These are phyloP conservation scores for Hymenoscyphus scutula DNA, from an alignment of 2,329 filamentous ascomycete species.

Conservation along the genomic window DNA sequence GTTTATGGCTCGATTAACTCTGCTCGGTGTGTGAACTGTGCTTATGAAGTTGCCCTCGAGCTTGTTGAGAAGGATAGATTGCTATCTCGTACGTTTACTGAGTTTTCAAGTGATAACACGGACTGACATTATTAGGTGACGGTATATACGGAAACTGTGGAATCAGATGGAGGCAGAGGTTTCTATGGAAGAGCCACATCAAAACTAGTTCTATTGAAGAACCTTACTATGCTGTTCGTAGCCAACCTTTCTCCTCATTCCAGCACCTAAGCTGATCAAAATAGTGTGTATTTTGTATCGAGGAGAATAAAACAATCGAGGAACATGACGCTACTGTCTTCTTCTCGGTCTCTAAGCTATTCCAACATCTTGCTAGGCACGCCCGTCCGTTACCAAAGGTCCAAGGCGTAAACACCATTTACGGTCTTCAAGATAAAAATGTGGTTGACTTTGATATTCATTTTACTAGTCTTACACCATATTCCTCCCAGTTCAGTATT, in stretches of 20 bases:
- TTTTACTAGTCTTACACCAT: slow-evolving; percentile 27
- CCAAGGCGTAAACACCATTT: slow-evolving; percentile 29
- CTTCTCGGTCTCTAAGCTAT: slow-evolving; percentile 32
- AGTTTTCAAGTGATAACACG: background rate
- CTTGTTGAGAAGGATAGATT: slow-evolving; percentile 33
- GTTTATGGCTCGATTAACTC: slow-evolving; percentile 32
- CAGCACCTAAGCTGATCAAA: background rate
- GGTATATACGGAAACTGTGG: slow-evolving; percentile 34
- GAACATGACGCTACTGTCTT: slow-evolving; percentile 37
- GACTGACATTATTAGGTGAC: slow-evolving; percentile 20
- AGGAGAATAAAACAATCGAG: slow-evolving; percentile 33
- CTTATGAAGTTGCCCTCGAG: slow-evolving; percentile 34
- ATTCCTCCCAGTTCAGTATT: slow-evolving; percentile 23
- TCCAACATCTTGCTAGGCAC: slow-evolving; percentile 35
- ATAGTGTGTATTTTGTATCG: slow-evolving; percentile 36
- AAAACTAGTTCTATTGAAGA: slow-evolving; percentile 30
- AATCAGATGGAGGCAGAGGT: slow-evolving; percentile 33
- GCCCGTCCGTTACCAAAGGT: slow-evolving; percentile 32
- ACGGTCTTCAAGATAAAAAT: slow-evolving; percentile 26
- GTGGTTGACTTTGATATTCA: slow-evolving; percentile 35
- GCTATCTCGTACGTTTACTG: slow-evolving; percentile 24
- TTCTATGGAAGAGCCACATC: slow-evolving; percentile 35
- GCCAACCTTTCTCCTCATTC: background rate
- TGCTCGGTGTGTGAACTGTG: slow-evolving; percentile 33
- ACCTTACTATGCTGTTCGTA: slow-evolving; percentile 34